A percentile compares a stretch with the other conserved stretches of the same genome.
phyloP scores from a whole-genome alignment of 345 rosid genomes.

The Rhizophora apiculata region DNA sequence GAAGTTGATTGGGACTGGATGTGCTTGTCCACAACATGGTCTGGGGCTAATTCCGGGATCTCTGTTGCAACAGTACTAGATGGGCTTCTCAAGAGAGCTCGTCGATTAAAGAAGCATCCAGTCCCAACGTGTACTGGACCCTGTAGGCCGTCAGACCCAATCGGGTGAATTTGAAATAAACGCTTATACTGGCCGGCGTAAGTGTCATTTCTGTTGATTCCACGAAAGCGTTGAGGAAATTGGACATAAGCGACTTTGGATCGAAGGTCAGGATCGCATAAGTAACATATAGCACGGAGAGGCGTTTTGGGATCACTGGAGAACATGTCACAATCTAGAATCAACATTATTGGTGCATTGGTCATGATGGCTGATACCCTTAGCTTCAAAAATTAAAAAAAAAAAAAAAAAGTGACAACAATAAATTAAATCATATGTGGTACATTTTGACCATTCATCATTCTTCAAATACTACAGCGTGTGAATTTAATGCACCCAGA shows the following conservation, averaged over 20 bases:
- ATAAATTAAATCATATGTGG: not conserved
- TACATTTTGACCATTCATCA: not conserved
- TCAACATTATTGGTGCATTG: conserved; percentile 61
- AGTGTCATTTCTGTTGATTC: conserved; percentile 50
- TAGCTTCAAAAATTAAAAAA: conserved; percentile 33
- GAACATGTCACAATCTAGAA: conserved; percentile 77
- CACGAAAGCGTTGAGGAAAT: conserved; percentile 63
- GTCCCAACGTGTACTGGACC: conserved; percentile 61
- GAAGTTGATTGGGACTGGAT: conserved; percentile 21
- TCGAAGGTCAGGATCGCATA: conserved; percentile 33
- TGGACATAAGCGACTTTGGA: conserved; percentile 46
- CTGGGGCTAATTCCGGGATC: conserved; percentile 35
- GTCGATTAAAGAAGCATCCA: conserved; percentile 56
- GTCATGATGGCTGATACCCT: conserved; percentile 69
- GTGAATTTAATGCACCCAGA: too few species aligned
- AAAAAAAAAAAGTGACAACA: not conserved
- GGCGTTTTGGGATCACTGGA: conserved; percentile 67
- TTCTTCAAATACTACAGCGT: too few species aligned
- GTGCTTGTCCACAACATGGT: conserved; percentile 23
- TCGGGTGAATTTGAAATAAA: conserved; percentile 34
- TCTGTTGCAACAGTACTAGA: conserved; percentile 21
- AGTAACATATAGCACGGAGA: conserved; percentile 48
- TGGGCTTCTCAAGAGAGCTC: conserved; percentile 53
- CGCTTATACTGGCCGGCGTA: conserved; percentile 44
- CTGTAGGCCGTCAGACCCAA: conserved; percentile 49